Base-by-base conservation (phyloP, 2,329 filamentous ascomycete genomes). In the Ramularia endophylla region DNA sequence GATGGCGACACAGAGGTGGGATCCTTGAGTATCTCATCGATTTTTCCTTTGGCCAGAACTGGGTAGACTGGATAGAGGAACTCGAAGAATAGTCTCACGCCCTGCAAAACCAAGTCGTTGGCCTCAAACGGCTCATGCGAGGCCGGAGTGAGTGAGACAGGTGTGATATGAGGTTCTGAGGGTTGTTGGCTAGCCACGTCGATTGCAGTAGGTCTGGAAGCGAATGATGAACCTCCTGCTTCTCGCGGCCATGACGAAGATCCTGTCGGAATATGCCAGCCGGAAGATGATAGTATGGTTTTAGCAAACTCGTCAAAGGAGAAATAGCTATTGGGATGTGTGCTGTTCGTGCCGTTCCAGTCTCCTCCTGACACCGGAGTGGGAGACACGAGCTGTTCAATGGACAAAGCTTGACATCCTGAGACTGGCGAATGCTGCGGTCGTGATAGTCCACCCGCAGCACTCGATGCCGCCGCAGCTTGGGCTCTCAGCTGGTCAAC, bases 221-320 rank as follows among this genome's bases (percentile, higher is more conserved):
- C 20, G 11, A 11, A 7, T 12, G 8, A 5, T n/a, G 13, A 2
- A 8, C 4, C 4, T 11, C 34, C 34, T 5, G 17, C 19, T 8
- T 16, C 3, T 8, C 3, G 34, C 4, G 18, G 17, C 34, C 34
- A 36, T n/a, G 34, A 22, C 9, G n/a, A 16, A 12, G 34, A 12
- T 12, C 3, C 8, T 27, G 22, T 18, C 8, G 34, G 34, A 5
- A 36, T 2, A 5, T 18, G 34, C 34, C 34, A 36, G 19, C 22
- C 27, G 6, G 34, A 36, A 22, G 34, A 36, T 11, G 34, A 25
- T 13, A 48, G 36, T 3, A 50, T 35, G 22, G 36, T 47, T 19
- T 47, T 36, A n/a, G 44, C 41, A 19, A 51, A 48, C 12, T 48
- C 46, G 17, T 46, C 41, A 27, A 48, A 51, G 1, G 48, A 48